A percentile compares a stretch with the other conserved stretches of the same genome.
phyloP scores from a whole-genome alignment of 768 basidiomycete species.

The Russula sp. region DNA sequence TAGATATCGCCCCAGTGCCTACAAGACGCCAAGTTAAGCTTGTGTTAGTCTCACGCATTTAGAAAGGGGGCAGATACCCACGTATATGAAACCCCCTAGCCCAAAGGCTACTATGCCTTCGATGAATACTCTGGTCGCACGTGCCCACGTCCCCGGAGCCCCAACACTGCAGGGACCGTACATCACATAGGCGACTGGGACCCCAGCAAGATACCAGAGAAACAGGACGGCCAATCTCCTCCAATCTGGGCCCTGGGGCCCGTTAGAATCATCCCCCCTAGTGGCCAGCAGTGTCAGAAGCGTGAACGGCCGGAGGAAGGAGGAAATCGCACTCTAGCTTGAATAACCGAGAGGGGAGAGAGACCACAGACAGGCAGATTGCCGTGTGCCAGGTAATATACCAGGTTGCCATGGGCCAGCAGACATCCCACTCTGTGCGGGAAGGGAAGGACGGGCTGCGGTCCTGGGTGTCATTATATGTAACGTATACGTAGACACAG shows the following conservation, averaged over 20 bases:
- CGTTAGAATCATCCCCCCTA: not conserved
- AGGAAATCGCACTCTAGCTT: conserved; percentile 2
- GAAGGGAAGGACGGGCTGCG: not conserved
- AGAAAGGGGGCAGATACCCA: not conserved
- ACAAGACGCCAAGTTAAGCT: not conserved
- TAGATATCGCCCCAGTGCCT: conserved; percentile 9
- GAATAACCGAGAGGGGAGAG: conserved; percentile 15
- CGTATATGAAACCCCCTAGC: conserved; percentile 5
- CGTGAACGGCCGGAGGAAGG: not conserved
- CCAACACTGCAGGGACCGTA: not conserved
- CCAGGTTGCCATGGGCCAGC: conserved; percentile 17
- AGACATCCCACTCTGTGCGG: conserved; percentile 11
- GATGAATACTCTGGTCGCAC: conserved; percentile 9
- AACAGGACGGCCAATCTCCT: not conserved
- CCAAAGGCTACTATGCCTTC: conserved; percentile 16
- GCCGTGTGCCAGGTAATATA: conserved; percentile 16
- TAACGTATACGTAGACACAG: not conserved
- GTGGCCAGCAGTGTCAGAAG: not conserved
- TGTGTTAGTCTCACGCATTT: not conserved
- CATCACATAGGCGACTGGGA: conserved; percentile 1
- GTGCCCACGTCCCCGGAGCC: conserved; percentile 12
- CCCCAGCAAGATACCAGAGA: conserved; percentile 9
- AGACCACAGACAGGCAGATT: conserved; percentile 9
- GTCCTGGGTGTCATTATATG: not conserved
- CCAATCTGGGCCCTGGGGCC: conserved; percentile 10